Evolutionary conservation across 2,329 filamentous ascomycete genomes (phyloP).

Genomic region (Penicillium rolfsii): DNA sequence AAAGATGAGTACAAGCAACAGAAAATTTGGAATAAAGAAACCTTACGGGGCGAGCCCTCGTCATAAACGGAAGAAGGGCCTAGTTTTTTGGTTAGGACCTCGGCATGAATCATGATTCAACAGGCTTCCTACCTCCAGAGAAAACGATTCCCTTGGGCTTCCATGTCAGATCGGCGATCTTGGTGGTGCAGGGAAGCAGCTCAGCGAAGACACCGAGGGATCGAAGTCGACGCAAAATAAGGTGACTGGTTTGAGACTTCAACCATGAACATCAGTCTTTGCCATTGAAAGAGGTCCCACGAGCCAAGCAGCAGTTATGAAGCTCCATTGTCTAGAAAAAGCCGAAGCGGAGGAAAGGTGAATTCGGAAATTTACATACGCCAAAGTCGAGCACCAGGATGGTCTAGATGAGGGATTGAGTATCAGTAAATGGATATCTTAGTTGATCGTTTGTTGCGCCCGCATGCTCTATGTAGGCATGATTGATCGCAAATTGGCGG

Average conservation of each 20-base stretch:
- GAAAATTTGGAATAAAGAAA: slow-evolving; percentile 2
- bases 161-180: slow-evolving; percentile 73
- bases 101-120: neutral
- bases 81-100: slow-evolving; percentile 16
- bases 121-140: slow-evolving; percentile 53
- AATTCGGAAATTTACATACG: neutral
- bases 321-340: neutral
- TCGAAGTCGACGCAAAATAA: slow-evolving; percentile 75
- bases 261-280: neutral
- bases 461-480: neutral
- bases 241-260: slow-evolving; percentile 49
- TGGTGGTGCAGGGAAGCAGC: slow-evolving; percentile 84
- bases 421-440: slow-evolving; percentile 17
- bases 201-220: slow-evolving; percentile 82
- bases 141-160: slow-evolving; percentile 84
- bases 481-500: slow-evolving; percentile 17
- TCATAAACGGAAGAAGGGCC: slow-evolving; percentile 82
- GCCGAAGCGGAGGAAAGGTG: neutral
- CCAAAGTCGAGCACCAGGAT: slow-evolving; percentile 10
- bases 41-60: slow-evolving; percentile 63
- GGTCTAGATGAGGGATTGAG: neutral
- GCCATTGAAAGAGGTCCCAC: neutral
- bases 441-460: slow-evolving; percentile 4
- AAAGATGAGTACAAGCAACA: slow-evolving; percentile 12
- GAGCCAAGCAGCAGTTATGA: neutral